Conservation (phyloP, 2,329 filamentous ascomycete genomes). For the Talaromyces amestolkiae region DNA sequence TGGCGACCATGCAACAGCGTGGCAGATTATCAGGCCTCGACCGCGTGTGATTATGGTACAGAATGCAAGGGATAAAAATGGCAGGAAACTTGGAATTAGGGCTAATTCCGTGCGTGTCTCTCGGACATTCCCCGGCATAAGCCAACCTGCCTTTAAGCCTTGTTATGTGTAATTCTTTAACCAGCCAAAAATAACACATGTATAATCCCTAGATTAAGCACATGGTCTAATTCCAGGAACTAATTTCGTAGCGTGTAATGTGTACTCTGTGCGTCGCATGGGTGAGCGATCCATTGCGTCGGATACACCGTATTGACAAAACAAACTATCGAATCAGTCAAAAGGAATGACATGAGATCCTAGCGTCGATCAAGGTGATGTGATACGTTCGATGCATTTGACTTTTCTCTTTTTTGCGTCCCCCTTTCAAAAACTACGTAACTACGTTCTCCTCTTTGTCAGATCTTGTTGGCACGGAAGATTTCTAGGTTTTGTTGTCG, state of each 20-base stretch:
- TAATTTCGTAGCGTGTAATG: neutral
- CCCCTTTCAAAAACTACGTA: neutral
- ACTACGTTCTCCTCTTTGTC: neutral
- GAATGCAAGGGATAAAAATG: slow-evolving; percentile 13
- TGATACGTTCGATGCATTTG: slow-evolving; percentile 4
- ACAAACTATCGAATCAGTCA: slow-evolving; percentile 22
- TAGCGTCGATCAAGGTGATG: slow-evolving; percentile 5
- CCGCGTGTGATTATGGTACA: slow-evolving; percentile 2
- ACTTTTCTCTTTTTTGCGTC: neutral
- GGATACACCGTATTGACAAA: slow-evolving; percentile 15
- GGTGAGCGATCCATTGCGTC: neutral
- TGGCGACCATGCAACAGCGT: slow-evolving; percentile 6
- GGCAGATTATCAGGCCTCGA: slow-evolving; percentile 1
- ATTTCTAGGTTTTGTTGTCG: neutral
- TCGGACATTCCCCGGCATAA: neutral
- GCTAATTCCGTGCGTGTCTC: slow-evolving; percentile 18
- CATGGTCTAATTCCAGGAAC: neutral
- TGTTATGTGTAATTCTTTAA: neutral
- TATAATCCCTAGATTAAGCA: neutral
- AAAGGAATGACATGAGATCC: slow-evolving; percentile 1
- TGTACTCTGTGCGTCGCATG: neutral
- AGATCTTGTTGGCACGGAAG: neutral
- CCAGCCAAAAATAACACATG: neutral
- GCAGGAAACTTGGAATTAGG: slow-evolving; percentile 8
- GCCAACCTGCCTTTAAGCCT: neutral